Evolutionary conservation across 306 rosid species (phyloP), one percentile per base, ranked within the genome.

Genomic region (Corylus avellana): DNA sequence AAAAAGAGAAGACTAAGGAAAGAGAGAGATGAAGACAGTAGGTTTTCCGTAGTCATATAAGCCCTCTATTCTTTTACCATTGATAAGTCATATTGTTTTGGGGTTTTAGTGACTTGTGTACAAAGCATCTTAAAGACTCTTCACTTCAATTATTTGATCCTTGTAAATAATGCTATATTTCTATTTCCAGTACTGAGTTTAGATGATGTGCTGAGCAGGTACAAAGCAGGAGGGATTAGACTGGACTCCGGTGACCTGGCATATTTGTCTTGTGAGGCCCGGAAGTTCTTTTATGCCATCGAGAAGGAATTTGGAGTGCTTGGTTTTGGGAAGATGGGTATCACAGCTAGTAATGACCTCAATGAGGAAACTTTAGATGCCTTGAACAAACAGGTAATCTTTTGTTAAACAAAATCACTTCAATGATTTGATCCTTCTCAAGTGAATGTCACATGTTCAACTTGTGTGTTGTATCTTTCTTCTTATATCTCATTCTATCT

Each of bases 281-380:
- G 98, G 74, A 94, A 92, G 84, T 74, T 92, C 75, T 94, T 92
- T 80, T 14, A 44, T 50, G 73, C 84, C 75, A 84, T 94, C 67
- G 98, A 94, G 84, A 82, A 87, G 80, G 97, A 92, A 87, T 92
- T 91, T 79, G 90, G 79, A 69, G 79, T 89, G 53, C 71, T 88
- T 44, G 87, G 84, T 71, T 94, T 94, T 75, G 94, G 93, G 56
- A 92, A 86, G 79, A 87, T 70, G 76, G 49, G 27, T 76, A 91
- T 92, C 81, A 87, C 97, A n/a, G 97, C 97, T 72, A 92, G 98
- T 83, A 94, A 94, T 85, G 97, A 94, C 81, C 97, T 94, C 48
- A 94, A 94, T 70, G 98, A 94, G 85, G 98, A 92, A 89, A 94
- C 98, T 47, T 80, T 92, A 87, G 98, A 94, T 86, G 98, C 97